Evolutionary conservation across 192 early-diverging fungal genomes (phyloP).

Genomic region (Coemansia sp.): DNA sequence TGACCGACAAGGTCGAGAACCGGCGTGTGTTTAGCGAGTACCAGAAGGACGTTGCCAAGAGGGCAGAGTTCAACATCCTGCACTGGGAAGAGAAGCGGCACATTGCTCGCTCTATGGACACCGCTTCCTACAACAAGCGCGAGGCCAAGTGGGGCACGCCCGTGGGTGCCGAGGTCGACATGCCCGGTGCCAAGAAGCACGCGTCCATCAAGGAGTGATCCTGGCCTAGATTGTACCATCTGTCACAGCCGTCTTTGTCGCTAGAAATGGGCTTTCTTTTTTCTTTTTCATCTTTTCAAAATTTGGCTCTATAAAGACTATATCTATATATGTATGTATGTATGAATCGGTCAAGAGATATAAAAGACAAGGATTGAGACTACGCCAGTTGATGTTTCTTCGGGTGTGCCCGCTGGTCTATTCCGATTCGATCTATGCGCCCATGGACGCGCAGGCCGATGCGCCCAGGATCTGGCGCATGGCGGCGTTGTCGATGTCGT

Average conservation of each 20-base stretch:
- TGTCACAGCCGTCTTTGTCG: too few species aligned
- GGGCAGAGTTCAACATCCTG: slow-evolving; percentile 45
- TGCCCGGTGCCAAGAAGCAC: slow-evolving; percentile 24
- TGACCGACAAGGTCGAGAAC: slow-evolving; percentile 37
- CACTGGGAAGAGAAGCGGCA: slow-evolving; percentile 42
- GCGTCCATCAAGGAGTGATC: slow-evolving; percentile 29
- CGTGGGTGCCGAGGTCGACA: slow-evolving; percentile 35
- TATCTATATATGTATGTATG: too few species aligned
- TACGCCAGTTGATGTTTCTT: too few species aligned
- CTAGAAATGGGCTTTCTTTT: too few species aligned
- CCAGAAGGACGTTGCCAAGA: slow-evolving; percentile 38
- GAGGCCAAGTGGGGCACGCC: slow-evolving; percentile 42
- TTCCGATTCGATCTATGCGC: slow-evolving; percentile 11
- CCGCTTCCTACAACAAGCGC: slow-evolving; percentile 35
- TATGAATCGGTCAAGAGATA: too few species aligned
- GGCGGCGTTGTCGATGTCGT: slow-evolving; percentile 50
- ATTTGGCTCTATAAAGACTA: background rate
- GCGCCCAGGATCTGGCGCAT: slow-evolving; percentile 73
- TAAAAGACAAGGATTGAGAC: too few species aligned
- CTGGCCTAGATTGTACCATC: too few species aligned
- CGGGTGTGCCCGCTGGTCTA: background rate
- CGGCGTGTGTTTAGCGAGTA: slow-evolving; percentile 35
- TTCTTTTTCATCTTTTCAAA: too few species aligned
- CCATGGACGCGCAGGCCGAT: slow-evolving; percentile 57
- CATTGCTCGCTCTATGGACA: slow-evolving; percentile 6